These are phyloP conservation scores for Phytophthora pisi DNA, from an alignment of 352 stramenopile genomes.

Conservation along the genomic window DNA sequence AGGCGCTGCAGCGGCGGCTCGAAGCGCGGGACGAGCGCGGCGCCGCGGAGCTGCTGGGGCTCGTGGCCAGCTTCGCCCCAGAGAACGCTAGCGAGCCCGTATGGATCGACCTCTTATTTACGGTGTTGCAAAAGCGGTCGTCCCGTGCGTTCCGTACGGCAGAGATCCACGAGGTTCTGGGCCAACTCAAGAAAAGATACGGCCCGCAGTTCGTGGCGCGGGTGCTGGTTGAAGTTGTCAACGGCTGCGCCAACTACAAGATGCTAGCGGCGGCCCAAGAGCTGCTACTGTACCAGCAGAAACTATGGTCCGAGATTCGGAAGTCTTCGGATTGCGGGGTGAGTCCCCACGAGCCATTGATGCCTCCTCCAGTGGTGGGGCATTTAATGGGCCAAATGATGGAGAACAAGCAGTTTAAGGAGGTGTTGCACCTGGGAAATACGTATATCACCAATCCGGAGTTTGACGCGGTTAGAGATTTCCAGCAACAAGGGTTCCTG, in stretches of 20 bases:
- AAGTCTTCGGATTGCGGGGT: neutral
- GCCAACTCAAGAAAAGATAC: constrained; percentile 38
- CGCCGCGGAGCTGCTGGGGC: constrained; percentile 52
- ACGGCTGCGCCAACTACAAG: constrained; percentile 69
- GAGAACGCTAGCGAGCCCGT: constrained; percentile 63
- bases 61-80: constrained; percentile 48
- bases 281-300: constrained; percentile 60
- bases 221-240: constrained; percentile 57
- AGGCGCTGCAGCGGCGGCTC: constrained; percentile 65
- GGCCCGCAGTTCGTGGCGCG: constrained; percentile 50
- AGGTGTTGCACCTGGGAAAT: constrained; percentile 42
- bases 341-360: constrained; percentile 24
- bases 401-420: constrained; percentile 30
- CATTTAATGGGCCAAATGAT: constrained; percentile 60
- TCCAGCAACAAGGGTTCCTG: constrained; percentile 74
- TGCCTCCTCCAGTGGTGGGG: constrained; percentile 56
- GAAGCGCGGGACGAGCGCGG: constrained; percentile 47
- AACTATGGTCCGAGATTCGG: constrained; percentile 25
- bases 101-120: constrained; percentile 80
- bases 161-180: constrained; percentile 47
- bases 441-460: constrained; percentile 43
- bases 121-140: constrained; percentile 59
- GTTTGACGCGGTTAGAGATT: constrained; percentile 37
- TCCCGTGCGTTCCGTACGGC: constrained; percentile 28
- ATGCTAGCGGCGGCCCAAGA: constrained; percentile 57